A percentile compares a stretch with the other conserved stretches of the same genome.
phyloP scores from a whole-genome alignment of 2,329 filamentous ascomycete species.

The Cercospora berteroae region DNA sequence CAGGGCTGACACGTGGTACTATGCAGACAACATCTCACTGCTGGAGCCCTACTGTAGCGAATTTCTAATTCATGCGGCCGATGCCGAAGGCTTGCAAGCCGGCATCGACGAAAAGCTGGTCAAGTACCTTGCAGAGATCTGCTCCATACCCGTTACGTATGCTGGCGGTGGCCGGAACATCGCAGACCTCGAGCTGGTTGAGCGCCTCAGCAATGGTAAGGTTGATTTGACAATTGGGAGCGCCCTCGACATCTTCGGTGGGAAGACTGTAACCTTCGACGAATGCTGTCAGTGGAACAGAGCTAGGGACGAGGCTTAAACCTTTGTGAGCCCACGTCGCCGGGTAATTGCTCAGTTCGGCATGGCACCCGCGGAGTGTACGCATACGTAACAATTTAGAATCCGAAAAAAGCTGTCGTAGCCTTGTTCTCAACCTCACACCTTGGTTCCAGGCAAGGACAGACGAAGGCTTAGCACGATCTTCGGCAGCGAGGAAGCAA shows the following conservation, averaged over 20 bases:
- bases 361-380: neutral
- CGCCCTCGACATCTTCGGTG: slow-evolving; percentile 93
- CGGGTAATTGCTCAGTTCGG: slow-evolving; percentile 4
- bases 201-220: slow-evolving; percentile 71
- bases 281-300: slow-evolving; percentile 87
- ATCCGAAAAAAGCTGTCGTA: neutral
- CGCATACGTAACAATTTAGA: neutral
- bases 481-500: slow-evolving; percentile 8
- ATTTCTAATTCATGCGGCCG: slow-evolving; percentile 94
- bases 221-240: slow-evolving; percentile 96
- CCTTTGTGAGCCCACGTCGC: slow-evolving; percentile 3
- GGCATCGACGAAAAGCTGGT: slow-evolving; percentile 89
- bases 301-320: slow-evolving; percentile 11
- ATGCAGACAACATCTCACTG: slow-evolving; percentile 69
- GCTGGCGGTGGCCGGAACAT: slow-evolving; percentile 86
- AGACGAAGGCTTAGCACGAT: slow-evolving; percentile 10
- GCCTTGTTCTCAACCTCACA: neutral
- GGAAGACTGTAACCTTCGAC: slow-evolving; percentile 77
- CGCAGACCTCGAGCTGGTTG: slow-evolving; percentile 78
- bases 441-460: neutral
- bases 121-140: slow-evolving; percentile 74
- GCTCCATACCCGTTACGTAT: slow-evolving; percentile 89
- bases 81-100: slow-evolving; percentile 89
- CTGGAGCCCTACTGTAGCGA: slow-evolving; percentile 93
- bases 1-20: slow-evolving; percentile 20